These are phyloP conservation scores for Micractinium conductrix DNA, from an alignment of 139 green algal genomes.

Conservation along the genomic window DNA sequence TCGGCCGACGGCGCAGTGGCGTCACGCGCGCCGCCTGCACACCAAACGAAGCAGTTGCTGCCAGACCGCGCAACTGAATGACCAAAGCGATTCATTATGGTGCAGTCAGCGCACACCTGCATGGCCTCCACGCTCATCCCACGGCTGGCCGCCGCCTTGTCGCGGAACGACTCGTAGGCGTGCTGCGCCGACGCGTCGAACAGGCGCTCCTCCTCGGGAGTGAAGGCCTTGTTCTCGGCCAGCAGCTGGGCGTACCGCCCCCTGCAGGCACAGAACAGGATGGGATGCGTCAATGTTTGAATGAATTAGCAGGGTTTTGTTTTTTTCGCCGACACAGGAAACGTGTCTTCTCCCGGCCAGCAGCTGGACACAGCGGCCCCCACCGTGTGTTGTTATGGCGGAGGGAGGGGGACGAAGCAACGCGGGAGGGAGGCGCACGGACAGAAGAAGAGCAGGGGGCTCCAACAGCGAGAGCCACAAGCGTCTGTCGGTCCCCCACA, in stretches of 20 bases:
- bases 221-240: slow-evolving; percentile 72
- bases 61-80: no score
- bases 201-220: slow-evolving; percentile 75
- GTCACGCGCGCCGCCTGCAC: no score
- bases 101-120: no score
- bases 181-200: slow-evolving; percentile 79
- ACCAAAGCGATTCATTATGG: no score
- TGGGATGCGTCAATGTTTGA: not conserved
- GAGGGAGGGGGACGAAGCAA: not conserved
- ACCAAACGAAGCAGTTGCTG: no score
- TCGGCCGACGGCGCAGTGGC: no score
- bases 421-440: not conserved
- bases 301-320: no score
- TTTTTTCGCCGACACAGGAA: no score
- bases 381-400: not conserved
- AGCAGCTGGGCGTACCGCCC: slow-evolving; percentile 76
- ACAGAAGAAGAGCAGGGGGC: no score
- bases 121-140: slow-evolving; percentile 69
- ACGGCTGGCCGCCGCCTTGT: slow-evolving; percentile 69
- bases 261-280: not conserved
- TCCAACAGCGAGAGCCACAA: no score
- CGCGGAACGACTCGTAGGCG: slow-evolving; percentile 88
- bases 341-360: not conserved
- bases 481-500: no score
- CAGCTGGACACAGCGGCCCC: no score